phyloP scores from a whole-genome alignment of 2,329 filamentous ascomycete species.

The Nemania bipapillata region DNA sequence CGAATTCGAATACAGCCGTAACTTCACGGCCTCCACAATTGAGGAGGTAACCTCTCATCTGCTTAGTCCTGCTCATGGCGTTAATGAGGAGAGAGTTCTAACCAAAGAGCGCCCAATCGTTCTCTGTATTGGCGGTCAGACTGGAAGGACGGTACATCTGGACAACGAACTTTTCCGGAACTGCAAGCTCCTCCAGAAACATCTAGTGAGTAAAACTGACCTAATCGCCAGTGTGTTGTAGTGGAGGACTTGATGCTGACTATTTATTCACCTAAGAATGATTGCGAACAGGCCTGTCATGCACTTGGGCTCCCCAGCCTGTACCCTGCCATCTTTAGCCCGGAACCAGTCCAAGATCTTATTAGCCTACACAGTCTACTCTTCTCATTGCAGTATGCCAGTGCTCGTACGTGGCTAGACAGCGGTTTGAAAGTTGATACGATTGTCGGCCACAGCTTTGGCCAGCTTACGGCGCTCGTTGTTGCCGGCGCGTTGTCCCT shows the following conservation, averaged over 20 bases:
- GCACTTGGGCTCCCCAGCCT: constrained; percentile 43
- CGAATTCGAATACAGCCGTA: no score
- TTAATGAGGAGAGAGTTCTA: not conserved
- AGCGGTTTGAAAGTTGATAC: constrained; percentile 47
- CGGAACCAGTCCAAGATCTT: constrained; percentile 38
- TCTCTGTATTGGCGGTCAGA: constrained; percentile 56
- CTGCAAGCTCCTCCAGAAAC: not conserved
- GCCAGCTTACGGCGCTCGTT: constrained; percentile 53
- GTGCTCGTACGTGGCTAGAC: constrained; percentile 53
- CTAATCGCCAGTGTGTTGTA: not conserved
- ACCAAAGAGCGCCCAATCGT: constrained; percentile 42
- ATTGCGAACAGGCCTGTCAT: not conserved
- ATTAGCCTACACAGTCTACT: constrained; percentile 54
- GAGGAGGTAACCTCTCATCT: not conserved
- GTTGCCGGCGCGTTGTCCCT: not conserved
- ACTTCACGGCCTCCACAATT: not conserved
- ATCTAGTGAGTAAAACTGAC: not conserved
- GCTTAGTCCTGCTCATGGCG: not conserved
- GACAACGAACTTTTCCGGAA: constrained; percentile 43
- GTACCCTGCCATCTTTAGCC: constrained; percentile 51
- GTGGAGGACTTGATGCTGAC: no score
- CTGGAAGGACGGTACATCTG: constrained; percentile 45
- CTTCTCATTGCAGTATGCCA: constrained; percentile 56
- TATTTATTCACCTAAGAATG: not conserved
- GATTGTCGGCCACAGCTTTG: constrained; percentile 57